phyloP scores from a whole-genome alignment of 2,329 filamentous ascomycete genomes.

The Ceratocystis lukuohia region DNA sequence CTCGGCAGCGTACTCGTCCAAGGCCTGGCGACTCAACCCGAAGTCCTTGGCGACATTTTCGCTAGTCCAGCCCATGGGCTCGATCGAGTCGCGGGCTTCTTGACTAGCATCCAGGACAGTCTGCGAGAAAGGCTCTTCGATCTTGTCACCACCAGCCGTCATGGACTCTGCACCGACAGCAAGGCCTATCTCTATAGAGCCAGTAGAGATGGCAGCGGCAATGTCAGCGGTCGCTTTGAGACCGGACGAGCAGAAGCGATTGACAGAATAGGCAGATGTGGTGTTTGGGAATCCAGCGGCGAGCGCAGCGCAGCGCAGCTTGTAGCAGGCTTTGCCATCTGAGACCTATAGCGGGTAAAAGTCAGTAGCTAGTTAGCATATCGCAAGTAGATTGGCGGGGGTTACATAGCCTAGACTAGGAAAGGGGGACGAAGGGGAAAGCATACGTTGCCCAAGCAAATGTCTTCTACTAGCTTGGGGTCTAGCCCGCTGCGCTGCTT shows the following conservation, averaged over 20 bases:
- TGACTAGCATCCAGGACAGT: slow-evolving; percentile 51
- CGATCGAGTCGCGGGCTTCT: slow-evolving; percentile 73
- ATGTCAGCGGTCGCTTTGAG: slow-evolving; percentile 94
- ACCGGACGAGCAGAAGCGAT: slow-evolving; percentile 95
- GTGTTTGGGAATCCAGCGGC: slow-evolving; percentile 92
- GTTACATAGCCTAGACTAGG: background rate
- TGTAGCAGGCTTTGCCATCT: slow-evolving; percentile 78
- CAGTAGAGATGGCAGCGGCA: slow-evolving; percentile 67
- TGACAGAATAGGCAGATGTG: slow-evolving; percentile 63
- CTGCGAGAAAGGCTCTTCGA: slow-evolving; percentile 35
- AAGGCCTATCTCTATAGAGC: slow-evolving; percentile 75
- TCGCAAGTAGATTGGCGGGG: background rate
- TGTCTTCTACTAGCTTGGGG: slow-evolving; percentile 71
- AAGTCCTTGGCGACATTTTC: slow-evolving; percentile 94
- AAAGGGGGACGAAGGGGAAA: background rate
- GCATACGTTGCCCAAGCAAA: slow-evolving; percentile 79
- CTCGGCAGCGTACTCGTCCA: slow-evolving; percentile 79
- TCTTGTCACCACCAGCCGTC: slow-evolving; percentile 55
- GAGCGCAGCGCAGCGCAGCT: slow-evolving; percentile 66
- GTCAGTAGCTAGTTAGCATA: too few species aligned
- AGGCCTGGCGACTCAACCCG: slow-evolving; percentile 60
- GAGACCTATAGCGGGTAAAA: slow-evolving; percentile 44
- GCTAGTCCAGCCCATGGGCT: slow-evolving; percentile 95
- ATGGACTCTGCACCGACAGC: slow-evolving; percentile 84
- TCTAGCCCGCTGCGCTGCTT: slow-evolving; percentile 61